phyloP scores from a whole-genome alignment of 306 rosid genomes.

The Quercus aquifolioides region DNA sequence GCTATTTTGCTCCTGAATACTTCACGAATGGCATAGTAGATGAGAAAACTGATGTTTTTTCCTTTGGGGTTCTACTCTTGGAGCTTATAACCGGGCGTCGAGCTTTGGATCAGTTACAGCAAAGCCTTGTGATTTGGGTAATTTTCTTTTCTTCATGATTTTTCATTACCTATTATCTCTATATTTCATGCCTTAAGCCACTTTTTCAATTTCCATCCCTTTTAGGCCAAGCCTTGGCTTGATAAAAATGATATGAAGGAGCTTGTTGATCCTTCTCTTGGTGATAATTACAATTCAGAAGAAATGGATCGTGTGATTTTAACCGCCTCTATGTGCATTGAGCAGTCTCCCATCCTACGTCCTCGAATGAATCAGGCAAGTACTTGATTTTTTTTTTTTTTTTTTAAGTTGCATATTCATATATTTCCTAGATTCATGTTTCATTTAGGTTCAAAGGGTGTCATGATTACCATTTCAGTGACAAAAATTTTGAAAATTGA shows the following conservation, averaged over 20 bases:
- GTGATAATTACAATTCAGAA: conserved; percentile 38
- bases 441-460: background rate
- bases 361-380: conserved; percentile 87
- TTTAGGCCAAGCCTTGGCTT: conserved; percentile 72
- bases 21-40: conserved; percentile 70
- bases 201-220: background rate
- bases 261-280: conserved; percentile 71
- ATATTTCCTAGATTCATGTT: background rate
- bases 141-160: conserved; percentile 15
- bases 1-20: conserved; percentile 92
- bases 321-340: conserved; percentile 84
- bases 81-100: conserved; percentile 80
- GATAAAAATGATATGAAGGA: conserved; percentile 34
- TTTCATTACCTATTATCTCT: background rate
- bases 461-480: background rate
- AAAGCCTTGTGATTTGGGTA: conserved; percentile 77
- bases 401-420: background rate
- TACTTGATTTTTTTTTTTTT: background rate
- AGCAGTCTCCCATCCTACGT: conserved; percentile 61
- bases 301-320: conserved; percentile 53
- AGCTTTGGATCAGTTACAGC: conserved; percentile 54
- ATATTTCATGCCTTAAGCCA: background rate
- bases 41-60: conserved; percentile 82
- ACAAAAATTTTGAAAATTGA: background rate
- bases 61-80: conserved; percentile 75